Evolutionary conservation across 208 protist species (phyloP).

Genomic region (Herpetomonas samuelpessoai): DNA sequence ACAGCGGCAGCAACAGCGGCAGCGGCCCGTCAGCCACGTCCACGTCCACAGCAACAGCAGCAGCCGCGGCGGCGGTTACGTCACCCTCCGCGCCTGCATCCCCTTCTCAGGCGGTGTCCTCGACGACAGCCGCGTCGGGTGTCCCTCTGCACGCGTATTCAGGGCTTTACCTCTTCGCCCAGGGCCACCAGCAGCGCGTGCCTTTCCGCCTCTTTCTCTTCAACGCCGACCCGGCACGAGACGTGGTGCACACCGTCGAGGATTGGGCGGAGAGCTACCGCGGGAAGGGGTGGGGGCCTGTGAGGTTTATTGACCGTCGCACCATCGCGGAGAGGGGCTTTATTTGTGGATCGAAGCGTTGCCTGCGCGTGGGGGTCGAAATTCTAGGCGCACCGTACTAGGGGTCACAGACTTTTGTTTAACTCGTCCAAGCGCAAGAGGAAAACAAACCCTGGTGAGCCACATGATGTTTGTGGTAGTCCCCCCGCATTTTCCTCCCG

Average conservation of each 20-base stretch:
- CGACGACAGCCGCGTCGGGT: neutral
- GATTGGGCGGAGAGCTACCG: slow-evolving; percentile 39
- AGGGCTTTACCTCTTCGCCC: slow-evolving; percentile 45
- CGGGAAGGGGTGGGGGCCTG: slow-evolving; percentile 47
- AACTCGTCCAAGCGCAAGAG: no score
- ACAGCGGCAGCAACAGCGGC: neutral
- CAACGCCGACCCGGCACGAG: slow-evolving; percentile 25
- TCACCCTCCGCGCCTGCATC: neutral
- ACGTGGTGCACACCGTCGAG: slow-evolving; percentile 33
- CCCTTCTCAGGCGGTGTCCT: neutral
- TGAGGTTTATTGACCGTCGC: slow-evolving; percentile 34
- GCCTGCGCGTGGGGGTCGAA: slow-evolving; percentile 36
- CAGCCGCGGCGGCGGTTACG: neutral
- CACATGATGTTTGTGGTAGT: no score
- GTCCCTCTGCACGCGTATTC: slow-evolving; percentile 12
- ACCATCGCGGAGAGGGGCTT: slow-evolving; percentile 25
- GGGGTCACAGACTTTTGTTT: no score
- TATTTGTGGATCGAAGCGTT: slow-evolving; percentile 20
- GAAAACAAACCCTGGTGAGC: no score
- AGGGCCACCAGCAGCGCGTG: slow-evolving; percentile 30
- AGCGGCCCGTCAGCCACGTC: slow-evolving; percentile 6
- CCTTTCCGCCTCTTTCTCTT: slow-evolving; percentile 38
- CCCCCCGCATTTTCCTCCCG: no score
- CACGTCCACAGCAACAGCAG: neutral
- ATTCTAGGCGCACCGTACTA: slow-evolving; percentile 28